phyloP scores from a whole-genome alignment of 2,329 filamentous ascomycete genomes.

The Xylariaceae sp. region DNA sequence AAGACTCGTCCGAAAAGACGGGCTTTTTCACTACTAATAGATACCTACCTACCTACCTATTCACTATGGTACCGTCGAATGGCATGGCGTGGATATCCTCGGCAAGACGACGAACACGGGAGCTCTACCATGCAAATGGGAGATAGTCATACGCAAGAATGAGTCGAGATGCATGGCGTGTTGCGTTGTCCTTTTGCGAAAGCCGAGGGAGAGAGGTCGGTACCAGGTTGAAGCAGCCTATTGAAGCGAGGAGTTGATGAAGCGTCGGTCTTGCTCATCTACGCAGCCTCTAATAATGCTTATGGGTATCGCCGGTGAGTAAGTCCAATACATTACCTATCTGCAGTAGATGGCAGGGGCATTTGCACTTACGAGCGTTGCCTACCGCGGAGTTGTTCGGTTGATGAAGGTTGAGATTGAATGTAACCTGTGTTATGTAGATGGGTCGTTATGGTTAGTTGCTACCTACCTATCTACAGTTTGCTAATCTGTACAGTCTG shows the following conservation, averaged over 20 bases:
- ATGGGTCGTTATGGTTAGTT: too few species aligned
- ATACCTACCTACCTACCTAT: too few species aligned
- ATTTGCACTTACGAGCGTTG: neutral
- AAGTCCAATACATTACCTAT: too few species aligned
- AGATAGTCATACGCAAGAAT: conserved; percentile 8
- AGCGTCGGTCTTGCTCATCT: neutral
- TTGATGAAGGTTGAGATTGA: too few species aligned
- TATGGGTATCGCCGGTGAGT: too few species aligned
- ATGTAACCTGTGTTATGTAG: too few species aligned
- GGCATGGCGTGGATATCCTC: neutral
- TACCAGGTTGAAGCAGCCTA: conserved; percentile 8
- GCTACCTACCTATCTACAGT: too few species aligned
- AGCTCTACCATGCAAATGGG: neutral
- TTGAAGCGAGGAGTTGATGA: neutral
- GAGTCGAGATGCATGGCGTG: conserved; percentile 6
- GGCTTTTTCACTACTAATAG: neutral
- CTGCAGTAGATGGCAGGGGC: too few species aligned
- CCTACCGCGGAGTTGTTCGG: neutral
- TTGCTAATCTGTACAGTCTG: too few species aligned
- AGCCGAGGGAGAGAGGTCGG: conserved; percentile 4
- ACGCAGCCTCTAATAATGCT: neutral
- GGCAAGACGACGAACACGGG: neutral
- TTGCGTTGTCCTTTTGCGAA: conserved; percentile 3
- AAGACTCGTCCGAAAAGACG: conserved; percentile 2
- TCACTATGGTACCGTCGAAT: neutral